Evolutionary conservation across 345 rosid species (phyloP), one percentile per base, ranked within the genome.

Genomic region (Citrus sp.): DNA sequence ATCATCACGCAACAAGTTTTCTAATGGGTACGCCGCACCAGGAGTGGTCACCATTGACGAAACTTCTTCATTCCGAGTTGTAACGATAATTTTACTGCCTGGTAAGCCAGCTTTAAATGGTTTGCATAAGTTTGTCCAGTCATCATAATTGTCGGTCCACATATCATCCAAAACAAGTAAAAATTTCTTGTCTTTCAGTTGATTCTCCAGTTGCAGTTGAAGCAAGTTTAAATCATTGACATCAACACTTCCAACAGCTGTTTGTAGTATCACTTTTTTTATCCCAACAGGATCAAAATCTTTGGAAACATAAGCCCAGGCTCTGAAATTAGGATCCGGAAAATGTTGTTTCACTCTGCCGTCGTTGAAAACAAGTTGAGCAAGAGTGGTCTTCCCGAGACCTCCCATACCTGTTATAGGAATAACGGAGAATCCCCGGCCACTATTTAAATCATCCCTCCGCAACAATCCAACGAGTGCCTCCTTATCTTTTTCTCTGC

Each of bases 331-430:
- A 6, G 27, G 27, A 25, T 25, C 27, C 27, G 75, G 66, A 25
- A 28, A n/a, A 1, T 6, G 1, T 27, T 74, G 0, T 32, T 32
- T 0, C 54, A 71, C 67, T 4, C 0, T 34, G 2, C 0, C 2
- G n/a, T 78, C 82, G 37, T 81, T 74, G 72, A 54, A 84, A 6
- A 51, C 73, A 46, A 81, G 66, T n/a, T 71, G 72, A 35, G 82
- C 71, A 7, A 81, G 68, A 9, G 84, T 81, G 2, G 80, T 81
- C 60, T 81, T 81, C 3, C 84, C 84, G 0, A 67, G 2, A 2
- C 86, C 86, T 0, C 80, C 86, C 72, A 75, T 72, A 9, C 87
- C 87, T 0, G n/a, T 21, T 0, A 84, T 81, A 9, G 84, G 54
- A 21, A 84, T 27, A 38, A 84, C 87, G 1, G 67, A 22, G 5